Evolutionary conservation across 179 eudicot genomes (phyloP), one percentile per base, ranked within the genome.

Genomic region (Nepenthes alata): DNA sequence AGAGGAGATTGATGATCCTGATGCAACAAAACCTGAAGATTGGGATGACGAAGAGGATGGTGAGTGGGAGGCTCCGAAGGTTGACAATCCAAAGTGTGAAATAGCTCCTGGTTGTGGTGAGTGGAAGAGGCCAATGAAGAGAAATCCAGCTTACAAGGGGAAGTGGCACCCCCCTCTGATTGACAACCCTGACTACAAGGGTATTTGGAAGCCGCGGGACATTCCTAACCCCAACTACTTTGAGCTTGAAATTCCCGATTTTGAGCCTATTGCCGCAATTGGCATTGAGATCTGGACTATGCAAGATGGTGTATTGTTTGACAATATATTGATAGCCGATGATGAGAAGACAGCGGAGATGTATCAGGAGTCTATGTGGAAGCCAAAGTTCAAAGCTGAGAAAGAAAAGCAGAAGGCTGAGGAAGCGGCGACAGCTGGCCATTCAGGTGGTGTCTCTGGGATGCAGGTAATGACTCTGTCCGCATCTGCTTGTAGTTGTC

Each of bases 11-110:
- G 91, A 85, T 66, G 97, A 91, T 63, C 97, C 97, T 0, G 96
- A 91, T 60, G 96, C 97, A 49, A 56, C 83, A 45, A 91, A 91
- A 64, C 97, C 96, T 0, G 96, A 91, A 64, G 97, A 91, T 71
- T 91, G 97, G 96, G 96, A 88, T 62, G 97, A 91, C 44, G 96
- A 91, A 57, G 95, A 84, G 71, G 97, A 91, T 77, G 97, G 97
- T 66, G 86, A 81, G 67, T 91, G 96, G 89, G 97, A 91, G 71
- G 91, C 91, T 63, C 96, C 96, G 4, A 84, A 85, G 75, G 77
- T 91, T 58, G 95, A 81, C 39, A 91, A 88, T 68, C 96, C 95
- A 0, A 86, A 84, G 64, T 91, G 97, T 71, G 78, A 65, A 9
- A 72, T 66, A 25, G 97, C 91, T 55, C 91, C 95, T 47, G 97